Conservation (phyloP, 2,329 filamentous ascomycete species). For the Cladosporium sp. region DNA sequence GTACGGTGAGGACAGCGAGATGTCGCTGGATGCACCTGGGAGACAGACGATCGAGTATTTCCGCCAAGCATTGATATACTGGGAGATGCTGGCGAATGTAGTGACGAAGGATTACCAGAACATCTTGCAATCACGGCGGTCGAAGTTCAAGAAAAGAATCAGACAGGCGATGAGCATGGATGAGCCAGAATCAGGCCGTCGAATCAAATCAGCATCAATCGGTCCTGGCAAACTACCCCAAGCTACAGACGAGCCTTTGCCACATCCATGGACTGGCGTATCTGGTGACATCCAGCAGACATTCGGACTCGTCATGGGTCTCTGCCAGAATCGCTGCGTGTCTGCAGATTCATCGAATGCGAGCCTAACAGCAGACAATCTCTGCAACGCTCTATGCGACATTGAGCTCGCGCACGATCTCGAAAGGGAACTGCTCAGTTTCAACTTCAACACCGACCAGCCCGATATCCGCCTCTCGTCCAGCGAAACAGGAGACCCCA, state of each 20-base stretch:
- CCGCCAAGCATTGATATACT: slow-evolving; percentile 14
- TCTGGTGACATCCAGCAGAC: slow-evolving; percentile 13
- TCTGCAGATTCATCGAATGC: background rate
- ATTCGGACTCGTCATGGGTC: slow-evolving; percentile 13
- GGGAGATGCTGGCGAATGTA: slow-evolving; percentile 16
- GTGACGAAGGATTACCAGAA: slow-evolving; percentile 12
- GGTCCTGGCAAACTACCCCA: background rate
- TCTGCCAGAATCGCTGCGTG: slow-evolving; percentile 12
- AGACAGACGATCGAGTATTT: slow-evolving; percentile 11
- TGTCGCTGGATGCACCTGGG: background rate
- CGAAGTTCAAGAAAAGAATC: slow-evolving; percentile 9
- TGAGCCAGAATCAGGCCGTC: background rate
- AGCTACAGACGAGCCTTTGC: background rate
- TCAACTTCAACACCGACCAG: slow-evolving; percentile 6
- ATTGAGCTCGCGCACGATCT: slow-evolving; percentile 16
- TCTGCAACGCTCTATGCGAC: slow-evolving; percentile 13
- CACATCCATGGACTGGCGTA: slow-evolving; percentile 15
- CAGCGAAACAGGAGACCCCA: slow-evolving; percentile 13
- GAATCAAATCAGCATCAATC: background rate
- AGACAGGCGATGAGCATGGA: slow-evolving; percentile 8
- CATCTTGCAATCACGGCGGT: background rate
- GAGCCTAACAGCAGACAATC: slow-evolving; percentile 2
- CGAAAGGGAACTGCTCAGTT: slow-evolving; percentile 9
- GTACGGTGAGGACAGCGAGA: background rate
- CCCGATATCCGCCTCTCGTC: background rate